Base-by-base conservation (phyloP, 441 rosid genomes). In the Euphorbia schlechtendalii region DNA sequence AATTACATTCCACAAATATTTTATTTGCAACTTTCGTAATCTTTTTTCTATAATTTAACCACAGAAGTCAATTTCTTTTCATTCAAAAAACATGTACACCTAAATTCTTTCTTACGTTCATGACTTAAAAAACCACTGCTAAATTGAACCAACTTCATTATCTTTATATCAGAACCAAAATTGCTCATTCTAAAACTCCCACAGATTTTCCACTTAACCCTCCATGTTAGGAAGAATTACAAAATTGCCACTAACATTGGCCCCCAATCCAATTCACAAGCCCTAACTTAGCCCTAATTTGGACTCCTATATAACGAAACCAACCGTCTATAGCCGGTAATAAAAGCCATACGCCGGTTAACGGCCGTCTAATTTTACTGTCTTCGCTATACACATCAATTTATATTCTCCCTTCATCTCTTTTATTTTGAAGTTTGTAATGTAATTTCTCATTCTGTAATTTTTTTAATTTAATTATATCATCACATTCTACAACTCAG, bases 241-340 rank as follows among this genome's bases (percentile, higher is more conserved):
- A n/a, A 20, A 46, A 64, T 18, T 28, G 56, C 61, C 70, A 52
- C 59, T 11, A 34, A 0, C 4, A 21, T 1, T 63, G 25, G 1
- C 20, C 40, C 57, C n/a, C n/a, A 24, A 14, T 55, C 54, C 11
- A 17, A 22, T 14, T 5, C 17, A 24, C 18, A 27, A 46, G 46
- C 51, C 46, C 41, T 18, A 54, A 8, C 57, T 45, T 28, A 9
- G 58, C 67, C 80, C 80, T 80, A 76, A 74, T 73, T 72, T 65
- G 63, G 12, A 25, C n/a, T 40, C 4, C 5, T 7, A n/a, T n/a
- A n/a, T n/a, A n/a, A n/a, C n/a, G n/a, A n/a, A n/a, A n/a, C n/a
- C n/a, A 67, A 84, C 90, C 80, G 84, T 68, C 77, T 73, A 76
- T 61, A 65, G 69, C 85, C 86, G 68, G 88, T 80, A 63, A 82